phyloP scores from a whole-genome alignment of 495 filamentous ascomycete genomes.

The Penicillium bialowiezense region DNA sequence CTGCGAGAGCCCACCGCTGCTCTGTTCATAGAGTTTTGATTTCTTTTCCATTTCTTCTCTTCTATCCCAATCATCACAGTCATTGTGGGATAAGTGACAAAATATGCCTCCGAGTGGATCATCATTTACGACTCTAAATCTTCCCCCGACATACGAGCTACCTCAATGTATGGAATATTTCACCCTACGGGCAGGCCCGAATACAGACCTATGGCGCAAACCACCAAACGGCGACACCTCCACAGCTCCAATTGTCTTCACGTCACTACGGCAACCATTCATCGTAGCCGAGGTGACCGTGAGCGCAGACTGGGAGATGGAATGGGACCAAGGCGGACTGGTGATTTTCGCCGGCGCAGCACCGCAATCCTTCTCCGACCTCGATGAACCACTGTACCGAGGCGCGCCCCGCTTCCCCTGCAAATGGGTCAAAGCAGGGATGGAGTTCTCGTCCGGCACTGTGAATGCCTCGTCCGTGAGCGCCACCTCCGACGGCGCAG shows the following conservation, averaged over 20 bases:
- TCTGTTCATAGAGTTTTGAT: background rate
- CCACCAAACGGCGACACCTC: conserved; percentile 53
- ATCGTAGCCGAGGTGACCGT: conserved; percentile 59
- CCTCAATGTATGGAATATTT: conserved; percentile 58
- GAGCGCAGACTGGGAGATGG: conserved; percentile 56
- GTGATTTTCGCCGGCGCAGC: conserved; percentile 75
- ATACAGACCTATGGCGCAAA: conserved; percentile 54
- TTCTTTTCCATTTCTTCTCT: background rate
- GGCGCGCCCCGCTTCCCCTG: conserved; percentile 25
- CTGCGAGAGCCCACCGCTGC: background rate
- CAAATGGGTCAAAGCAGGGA: conserved; percentile 61
- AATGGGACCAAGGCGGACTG: conserved; percentile 68
- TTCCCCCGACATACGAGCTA: conserved; percentile 42
- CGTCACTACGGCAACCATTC: conserved; percentile 51
- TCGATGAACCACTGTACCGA: conserved; percentile 4
- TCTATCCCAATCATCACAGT: background rate
- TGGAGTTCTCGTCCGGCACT: conserved; percentile 52
- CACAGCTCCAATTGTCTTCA: conserved; percentile 57
- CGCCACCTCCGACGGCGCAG: conserved; percentile 55
- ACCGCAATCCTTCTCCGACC: conserved; percentile 41
- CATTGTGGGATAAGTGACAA: background rate
- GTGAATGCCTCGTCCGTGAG: conserved; percentile 54
- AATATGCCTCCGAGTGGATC: conserved; percentile 51
- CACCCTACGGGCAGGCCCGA: conserved; percentile 52
- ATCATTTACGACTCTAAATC: conserved; percentile 52